phyloP scores from a whole-genome alignment of 2,329 filamentous ascomycete genomes.

The Penicillium sp. region DNA sequence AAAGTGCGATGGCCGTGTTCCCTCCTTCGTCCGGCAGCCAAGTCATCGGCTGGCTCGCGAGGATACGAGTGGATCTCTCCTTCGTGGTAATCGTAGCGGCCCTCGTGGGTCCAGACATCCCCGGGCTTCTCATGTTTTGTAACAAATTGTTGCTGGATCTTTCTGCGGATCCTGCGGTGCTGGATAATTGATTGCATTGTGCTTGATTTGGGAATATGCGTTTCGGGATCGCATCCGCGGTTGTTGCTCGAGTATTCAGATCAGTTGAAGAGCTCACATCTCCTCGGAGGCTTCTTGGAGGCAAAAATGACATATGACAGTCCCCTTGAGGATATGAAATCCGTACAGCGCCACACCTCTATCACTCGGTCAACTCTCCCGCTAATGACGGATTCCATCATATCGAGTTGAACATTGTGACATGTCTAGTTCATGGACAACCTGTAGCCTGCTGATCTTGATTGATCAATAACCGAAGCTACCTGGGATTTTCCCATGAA shows the following conservation, averaged over 20 bases:
- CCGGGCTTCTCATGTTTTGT: slow-evolving; percentile 13
- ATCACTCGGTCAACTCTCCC: slow-evolving; percentile 9
- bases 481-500: not conserved
- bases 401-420: not conserved
- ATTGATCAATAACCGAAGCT: not conserved
- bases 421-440: not conserved
- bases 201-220: not conserved
- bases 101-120: slow-evolving; percentile 17
- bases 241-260: not conserved
- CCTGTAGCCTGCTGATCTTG: not conserved
- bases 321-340: not conserved
- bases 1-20: slow-evolving; percentile 7
- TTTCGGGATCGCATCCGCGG: not conserved
- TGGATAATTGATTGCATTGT: slow-evolving; percentile 18
- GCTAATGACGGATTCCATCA: slow-evolving; percentile 6
- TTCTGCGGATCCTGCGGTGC: slow-evolving; percentile 14
- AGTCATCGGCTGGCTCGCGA: not conserved
- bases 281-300: not conserved
- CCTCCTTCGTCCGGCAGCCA: not conserved
- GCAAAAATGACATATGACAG: slow-evolving; percentile 11
- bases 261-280: not conserved
- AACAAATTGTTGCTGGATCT: slow-evolving; percentile 23
- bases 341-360: not conserved
- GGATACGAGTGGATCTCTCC: slow-evolving; percentile 2
- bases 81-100: slow-evolving; percentile 13